These are phyloP conservation scores for Croton laevigatus DNA, from an alignment of 441 rosid species.

Conservation along the genomic window DNA sequence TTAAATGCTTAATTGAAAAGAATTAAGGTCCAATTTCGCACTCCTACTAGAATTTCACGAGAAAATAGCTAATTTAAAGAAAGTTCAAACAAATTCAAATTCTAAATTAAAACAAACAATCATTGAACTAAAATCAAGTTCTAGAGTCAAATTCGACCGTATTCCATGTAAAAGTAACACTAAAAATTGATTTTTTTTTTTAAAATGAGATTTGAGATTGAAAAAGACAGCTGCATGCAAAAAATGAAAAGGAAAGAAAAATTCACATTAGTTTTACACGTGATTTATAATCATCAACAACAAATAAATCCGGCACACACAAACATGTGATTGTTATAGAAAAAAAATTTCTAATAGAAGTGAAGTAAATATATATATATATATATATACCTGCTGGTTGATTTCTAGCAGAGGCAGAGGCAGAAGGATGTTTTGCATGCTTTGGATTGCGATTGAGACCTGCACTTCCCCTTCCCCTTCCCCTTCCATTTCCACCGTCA, in stretches of 20 bases:
- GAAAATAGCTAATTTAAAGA: too few species aligned
- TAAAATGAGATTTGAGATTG: background rate
- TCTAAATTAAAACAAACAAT: too few species aligned
- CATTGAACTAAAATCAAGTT: too few species aligned
- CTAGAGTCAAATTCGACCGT: too few species aligned
- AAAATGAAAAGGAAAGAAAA: background rate
- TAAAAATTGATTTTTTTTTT: too few species aligned
- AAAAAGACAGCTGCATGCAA: background rate
- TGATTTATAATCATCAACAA: background rate
- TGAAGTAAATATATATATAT: too few species aligned
- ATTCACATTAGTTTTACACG: background rate
- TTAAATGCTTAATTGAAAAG: too few species aligned
- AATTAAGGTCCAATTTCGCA: too few species aligned
- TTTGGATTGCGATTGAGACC: slow-evolving; percentile 22
- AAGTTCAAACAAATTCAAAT: too few species aligned
- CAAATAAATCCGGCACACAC: too few species aligned
- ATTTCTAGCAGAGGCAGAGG: background rate
- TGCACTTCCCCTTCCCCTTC: background rate
- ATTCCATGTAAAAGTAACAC: too few species aligned
- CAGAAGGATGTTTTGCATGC: slow-evolving; percentile 17
- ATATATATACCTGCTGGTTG: slow-evolving; percentile 3
- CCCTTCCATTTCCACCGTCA: slow-evolving; percentile 2
- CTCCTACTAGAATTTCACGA: too few species aligned
- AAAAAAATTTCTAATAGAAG: background rate
- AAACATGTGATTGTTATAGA: background rate